Evolutionary conservation across 2,329 filamentous ascomycete species (phyloP).

Genomic region (Xylaria sp.): DNA sequence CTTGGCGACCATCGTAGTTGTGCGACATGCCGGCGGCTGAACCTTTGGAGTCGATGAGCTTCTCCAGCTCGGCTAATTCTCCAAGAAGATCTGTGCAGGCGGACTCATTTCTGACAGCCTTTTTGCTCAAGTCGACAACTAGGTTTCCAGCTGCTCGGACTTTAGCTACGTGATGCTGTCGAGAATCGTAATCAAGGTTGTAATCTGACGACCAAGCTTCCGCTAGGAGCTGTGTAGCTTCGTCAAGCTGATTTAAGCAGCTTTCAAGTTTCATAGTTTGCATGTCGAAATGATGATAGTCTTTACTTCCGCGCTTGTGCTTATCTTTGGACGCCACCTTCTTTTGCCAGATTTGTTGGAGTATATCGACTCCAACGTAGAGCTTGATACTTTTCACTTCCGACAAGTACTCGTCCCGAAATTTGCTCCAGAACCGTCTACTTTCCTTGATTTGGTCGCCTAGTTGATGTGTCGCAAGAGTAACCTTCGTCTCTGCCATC

Average conservation of each 20-base stretch:
- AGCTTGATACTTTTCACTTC: slow-evolving; percentile 42
- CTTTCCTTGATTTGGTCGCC: slow-evolving; percentile 43
- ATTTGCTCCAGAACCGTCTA: slow-evolving; percentile 39
- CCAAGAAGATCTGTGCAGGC: slow-evolving; percentile 44
- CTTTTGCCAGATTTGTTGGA: slow-evolving; percentile 46
- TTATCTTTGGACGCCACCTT: slow-evolving; percentile 40
- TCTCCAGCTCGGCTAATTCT: slow-evolving; percentile 44
- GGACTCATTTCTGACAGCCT: slow-evolving; percentile 34
- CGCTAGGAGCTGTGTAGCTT: slow-evolving; percentile 36
- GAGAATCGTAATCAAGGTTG: slow-evolving; percentile 38
- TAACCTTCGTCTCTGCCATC: slow-evolving; percentile 42
- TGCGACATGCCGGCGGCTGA: slow-evolving; percentile 34
- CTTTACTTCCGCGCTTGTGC: slow-evolving; percentile 32
- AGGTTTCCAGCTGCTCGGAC: slow-evolving; percentile 36
- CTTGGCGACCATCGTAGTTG: slow-evolving; percentile 33
- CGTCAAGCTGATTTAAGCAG: slow-evolving; percentile 42
- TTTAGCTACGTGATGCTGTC: slow-evolving; percentile 43
- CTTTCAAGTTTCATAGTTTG: slow-evolving; percentile 44
- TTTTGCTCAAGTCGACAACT: slow-evolving; percentile 40
- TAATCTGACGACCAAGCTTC: slow-evolving; percentile 22
- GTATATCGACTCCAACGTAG: slow-evolving; percentile 40
- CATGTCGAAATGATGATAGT: slow-evolving; percentile 39
- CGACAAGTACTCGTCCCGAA: slow-evolving; percentile 41
- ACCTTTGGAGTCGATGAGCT: slow-evolving; percentile 42
- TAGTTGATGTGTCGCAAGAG: slow-evolving; percentile 45